Evolutionary conservation across 2,329 filamentous ascomycete genomes (phyloP).

Genomic region (Claviceps fusiformis): DNA sequence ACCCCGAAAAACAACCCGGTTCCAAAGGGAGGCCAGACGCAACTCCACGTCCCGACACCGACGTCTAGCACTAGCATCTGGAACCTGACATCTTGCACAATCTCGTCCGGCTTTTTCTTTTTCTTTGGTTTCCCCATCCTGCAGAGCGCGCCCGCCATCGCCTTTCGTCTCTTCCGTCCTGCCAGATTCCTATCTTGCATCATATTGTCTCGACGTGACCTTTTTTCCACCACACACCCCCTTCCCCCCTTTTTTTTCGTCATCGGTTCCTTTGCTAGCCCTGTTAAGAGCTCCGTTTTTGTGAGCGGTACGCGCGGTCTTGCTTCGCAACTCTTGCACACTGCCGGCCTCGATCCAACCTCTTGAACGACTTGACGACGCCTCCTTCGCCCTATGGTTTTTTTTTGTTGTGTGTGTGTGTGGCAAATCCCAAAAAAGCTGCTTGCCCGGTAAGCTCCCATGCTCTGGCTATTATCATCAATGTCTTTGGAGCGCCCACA

Average conservation of each 20-base stretch:
- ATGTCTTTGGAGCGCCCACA: neutral
- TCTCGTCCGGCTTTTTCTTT: neutral
- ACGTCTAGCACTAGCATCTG: neutral
- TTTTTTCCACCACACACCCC: slow-evolving; percentile 5
- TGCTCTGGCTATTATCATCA: slow-evolving; percentile 3
- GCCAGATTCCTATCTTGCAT: slow-evolving; percentile 10
- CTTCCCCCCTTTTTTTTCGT: neutral
- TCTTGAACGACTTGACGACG: slow-evolving; percentile 2
- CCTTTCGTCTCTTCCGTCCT: slow-evolving; percentile 8
- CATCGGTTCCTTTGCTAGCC: neutral
- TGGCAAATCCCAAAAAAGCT: slow-evolving; percentile 5
- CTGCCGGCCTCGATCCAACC: slow-evolving; percentile 7
- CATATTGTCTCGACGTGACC: slow-evolving; percentile 4
- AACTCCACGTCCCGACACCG: slow-evolving; percentile 1
- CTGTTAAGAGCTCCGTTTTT: slow-evolving; percentile 7
- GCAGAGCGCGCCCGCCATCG: slow-evolving; percentile 1
- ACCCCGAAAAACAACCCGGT: no score
- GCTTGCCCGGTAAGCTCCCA: slow-evolving; percentile 8
- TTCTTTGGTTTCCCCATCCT: neutral
- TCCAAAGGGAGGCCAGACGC: neutral
- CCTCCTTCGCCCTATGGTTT: neutral
- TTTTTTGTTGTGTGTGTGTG: no score
- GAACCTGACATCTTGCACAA: slow-evolving; percentile 13
- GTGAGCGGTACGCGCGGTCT: slow-evolving; percentile 20
- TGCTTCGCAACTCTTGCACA: slow-evolving; percentile 2